These are phyloP conservation scores for Auricularia auricula-judae DNA, from an alignment of 768 basidiomycete species.

Conservation along the genomic window DNA sequence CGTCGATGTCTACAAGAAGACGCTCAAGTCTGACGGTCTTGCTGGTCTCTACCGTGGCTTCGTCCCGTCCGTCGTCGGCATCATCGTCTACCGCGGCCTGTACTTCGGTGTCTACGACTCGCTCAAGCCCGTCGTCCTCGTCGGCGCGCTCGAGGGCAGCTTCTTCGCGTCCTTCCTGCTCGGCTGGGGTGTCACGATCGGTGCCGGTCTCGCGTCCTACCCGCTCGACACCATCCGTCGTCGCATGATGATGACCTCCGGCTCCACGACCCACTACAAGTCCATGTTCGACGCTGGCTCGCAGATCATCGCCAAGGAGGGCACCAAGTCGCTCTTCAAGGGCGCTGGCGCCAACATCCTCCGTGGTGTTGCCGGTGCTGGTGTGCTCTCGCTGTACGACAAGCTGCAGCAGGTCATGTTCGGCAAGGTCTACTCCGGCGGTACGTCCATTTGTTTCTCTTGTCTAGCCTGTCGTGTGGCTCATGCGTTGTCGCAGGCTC, in stretches of 20 bases:
- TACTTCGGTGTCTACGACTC: constrained; percentile 98
- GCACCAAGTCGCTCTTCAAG: constrained; percentile 93
- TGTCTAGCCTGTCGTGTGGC: not conserved
- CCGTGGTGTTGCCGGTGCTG: constrained; percentile 99
- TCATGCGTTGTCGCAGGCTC: constrained; percentile 20
- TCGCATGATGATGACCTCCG: constrained; percentile 99
- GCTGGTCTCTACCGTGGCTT: constrained; percentile 99
- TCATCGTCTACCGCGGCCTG: constrained; percentile 99
- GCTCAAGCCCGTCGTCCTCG: constrained; percentile 93
- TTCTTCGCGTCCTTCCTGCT: constrained; percentile 96
- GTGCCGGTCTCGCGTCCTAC: constrained; percentile 98
- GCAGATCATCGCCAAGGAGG: constrained; percentile 91
- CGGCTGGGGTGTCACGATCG: constrained; percentile 98
- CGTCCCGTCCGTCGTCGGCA: constrained; percentile 97
- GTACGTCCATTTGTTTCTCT: constrained; percentile 28
- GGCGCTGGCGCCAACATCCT: constrained; percentile 84
- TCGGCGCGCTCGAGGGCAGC: constrained; percentile 88
- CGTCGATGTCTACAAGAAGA: constrained; percentile 95
- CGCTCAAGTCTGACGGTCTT: constrained; percentile 93
- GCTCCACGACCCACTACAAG: constrained; percentile 93
- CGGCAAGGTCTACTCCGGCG: constrained; percentile 99
- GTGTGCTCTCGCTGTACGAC: constrained; percentile 98
- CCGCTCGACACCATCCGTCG: constrained; percentile 94
- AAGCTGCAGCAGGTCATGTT: constrained; percentile 94
- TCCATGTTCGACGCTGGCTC: constrained; percentile 96